A percentile compares a stretch with the other conserved stretches of the same genome.
Conservation (phyloP, 495 filamentous ascomycete genomes). For the Alectoria sarmentosa region DNA sequence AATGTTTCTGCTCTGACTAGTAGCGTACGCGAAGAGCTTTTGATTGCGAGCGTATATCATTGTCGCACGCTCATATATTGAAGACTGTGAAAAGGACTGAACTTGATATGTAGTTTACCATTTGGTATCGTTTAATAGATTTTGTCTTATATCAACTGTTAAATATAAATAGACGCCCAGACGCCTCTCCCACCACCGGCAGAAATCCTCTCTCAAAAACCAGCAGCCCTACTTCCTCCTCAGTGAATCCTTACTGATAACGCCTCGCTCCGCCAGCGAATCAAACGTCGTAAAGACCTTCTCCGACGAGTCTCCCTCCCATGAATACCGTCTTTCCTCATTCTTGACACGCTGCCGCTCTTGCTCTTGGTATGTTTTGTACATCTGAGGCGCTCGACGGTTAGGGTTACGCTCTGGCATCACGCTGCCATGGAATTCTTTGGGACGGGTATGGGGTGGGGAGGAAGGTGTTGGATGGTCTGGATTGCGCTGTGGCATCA, state of each 20-base stretch:
- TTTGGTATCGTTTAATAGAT: too few species aligned
- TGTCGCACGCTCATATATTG: background rate
- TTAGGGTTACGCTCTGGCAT: background rate
- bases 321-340: background rate
- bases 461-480: background rate
- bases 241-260: conserved; percentile 1
- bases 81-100: background rate
- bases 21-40: background rate
- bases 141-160: background rate
- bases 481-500: background rate
- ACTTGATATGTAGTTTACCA: too few species aligned
- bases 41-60: too few species aligned
- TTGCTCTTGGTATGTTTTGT: background rate
- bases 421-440: background rate
- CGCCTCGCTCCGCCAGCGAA: background rate
- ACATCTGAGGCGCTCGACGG: background rate
- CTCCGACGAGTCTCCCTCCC: background rate
- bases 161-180: background rate
- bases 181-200: background rate
- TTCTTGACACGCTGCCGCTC: background rate
- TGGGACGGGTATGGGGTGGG: background rate
- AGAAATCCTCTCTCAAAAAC: background rate
- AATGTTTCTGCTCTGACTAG: background rate
- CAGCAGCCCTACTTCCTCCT: background rate
- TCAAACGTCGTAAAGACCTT: background rate